Evolutionary conservation across 2,329 filamentous ascomycete genomes (phyloP), one percentile per base, ranked within the genome.

Genomic region (Diaporthe velutina): DNA sequence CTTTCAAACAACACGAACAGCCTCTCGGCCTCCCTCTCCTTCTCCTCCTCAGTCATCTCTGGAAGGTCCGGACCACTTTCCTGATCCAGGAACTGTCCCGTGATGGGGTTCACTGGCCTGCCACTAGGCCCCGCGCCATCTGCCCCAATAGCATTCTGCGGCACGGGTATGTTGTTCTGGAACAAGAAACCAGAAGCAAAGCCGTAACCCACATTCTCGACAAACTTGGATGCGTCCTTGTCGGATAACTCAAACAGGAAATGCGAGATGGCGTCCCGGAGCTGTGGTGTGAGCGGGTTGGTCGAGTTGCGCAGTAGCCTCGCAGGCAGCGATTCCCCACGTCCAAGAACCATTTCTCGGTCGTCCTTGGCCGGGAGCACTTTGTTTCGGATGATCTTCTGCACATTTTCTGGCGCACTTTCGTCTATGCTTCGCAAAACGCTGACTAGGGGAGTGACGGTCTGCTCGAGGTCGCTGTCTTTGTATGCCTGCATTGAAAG

Each of bases 131-230:
- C 79, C 77, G 80, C 38, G 71, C 78, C n/a, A 67, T 82, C 88
- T 9, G 88, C 87, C 78, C 92, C 89, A 13, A 91, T 84, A 1
- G 92, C 90, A 72, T 88, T 92, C 74, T 92, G 88, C 0, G 95
- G 95, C 30, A 98, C 87, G 0, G 93, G 88, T 17, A 98, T 91
- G 73, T 97, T 94, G 76, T 96, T 94, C 77, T 94, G 93, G 85
- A 96, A 93, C 22, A 99, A 86, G 81, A 97, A 98, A 0, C 97
- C 97, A 0, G 95, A 94, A 0, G 97, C 97, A 80, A 94, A 98
- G 0, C 97, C 97, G 81, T 98, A 99, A 0, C 97, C 97, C 17
- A 99, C 94, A 78, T 98, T 98, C 70, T 94, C 89, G 0, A 98
- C 94, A 80, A 98, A 97, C 40, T 88, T 93, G 22, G 89, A 90